Evolutionary conservation across 345 rosid genomes (phyloP).

Genomic region (Ceriops tagal): DNA sequence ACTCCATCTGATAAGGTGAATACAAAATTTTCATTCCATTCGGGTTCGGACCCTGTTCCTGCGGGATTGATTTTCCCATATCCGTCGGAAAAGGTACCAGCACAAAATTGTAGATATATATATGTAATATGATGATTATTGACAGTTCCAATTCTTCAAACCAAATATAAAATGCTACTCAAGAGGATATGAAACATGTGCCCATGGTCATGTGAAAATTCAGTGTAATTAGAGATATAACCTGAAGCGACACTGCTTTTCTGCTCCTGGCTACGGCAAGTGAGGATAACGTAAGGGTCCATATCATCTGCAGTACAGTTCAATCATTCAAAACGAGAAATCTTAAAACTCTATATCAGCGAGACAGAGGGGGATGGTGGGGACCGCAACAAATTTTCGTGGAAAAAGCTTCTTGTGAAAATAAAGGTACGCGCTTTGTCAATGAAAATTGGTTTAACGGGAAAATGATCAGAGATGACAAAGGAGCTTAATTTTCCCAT

Average conservation of each 20-base stretch:
- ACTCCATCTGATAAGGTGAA: conserved; percentile 54
- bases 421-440: neutral
- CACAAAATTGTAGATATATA: neutral
- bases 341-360: too few species aligned
- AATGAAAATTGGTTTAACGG: neutral
- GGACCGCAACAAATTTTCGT: too few species aligned
- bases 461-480: neutral
- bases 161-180: neutral
- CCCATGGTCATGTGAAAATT: neutral
- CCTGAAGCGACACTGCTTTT: conserved; percentile 77
- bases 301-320: conserved; percentile 38
- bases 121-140: neutral
- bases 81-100: neutral
- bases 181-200: neutral
- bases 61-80: neutral
- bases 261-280: conserved; percentile 70
- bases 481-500: neutral
- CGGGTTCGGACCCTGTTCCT: conserved; percentile 54
- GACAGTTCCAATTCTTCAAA: neutral
- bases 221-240: conserved; percentile 14
- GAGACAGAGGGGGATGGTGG: too few species aligned
- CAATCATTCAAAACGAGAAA: too few species aligned
- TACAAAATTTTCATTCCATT: conserved; percentile 78
- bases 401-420: too few species aligned
- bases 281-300: conserved; percentile 73